Conservation (phyloP, 305 asterid genomes). For the Andrographis paniculata region DNA sequence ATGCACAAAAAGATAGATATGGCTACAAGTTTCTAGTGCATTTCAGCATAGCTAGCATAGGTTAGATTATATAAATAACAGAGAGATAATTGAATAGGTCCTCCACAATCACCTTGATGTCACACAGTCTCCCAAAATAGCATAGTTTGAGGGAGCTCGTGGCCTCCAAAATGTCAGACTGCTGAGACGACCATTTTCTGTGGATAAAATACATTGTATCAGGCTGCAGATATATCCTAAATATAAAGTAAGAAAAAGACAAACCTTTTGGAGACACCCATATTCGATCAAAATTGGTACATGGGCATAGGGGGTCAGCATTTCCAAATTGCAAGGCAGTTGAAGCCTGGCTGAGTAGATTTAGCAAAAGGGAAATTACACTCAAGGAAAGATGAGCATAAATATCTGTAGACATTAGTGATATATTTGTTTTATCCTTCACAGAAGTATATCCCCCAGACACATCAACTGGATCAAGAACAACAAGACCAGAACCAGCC, state of each 20-base stretch:
- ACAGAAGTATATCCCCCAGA: conserved; percentile 96
- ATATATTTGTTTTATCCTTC: conserved; percentile 86
- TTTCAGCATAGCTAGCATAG: neutral
- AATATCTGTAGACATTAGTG: conserved; percentile 70
- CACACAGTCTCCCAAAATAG: conserved; percentile 88
- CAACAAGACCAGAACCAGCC: conserved; percentile 95
- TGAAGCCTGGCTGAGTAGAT: conserved; percentile 84
- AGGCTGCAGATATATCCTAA: conserved; percentile 8
- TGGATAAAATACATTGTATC: conserved; percentile 17
- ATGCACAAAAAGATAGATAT: neutral
- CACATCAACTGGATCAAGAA: conserved; percentile 94
- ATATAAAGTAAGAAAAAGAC: conserved; percentile 17
- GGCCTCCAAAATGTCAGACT: conserved; percentile 99
- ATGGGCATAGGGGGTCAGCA: conserved; percentile 83
- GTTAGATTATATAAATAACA: neutral
- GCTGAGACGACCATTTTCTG: conserved; percentile 78
- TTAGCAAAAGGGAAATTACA: conserved; percentile 83
- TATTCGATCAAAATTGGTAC: conserved; percentile 80
- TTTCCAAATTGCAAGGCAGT: conserved; percentile 83
- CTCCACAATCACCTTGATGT: conserved; percentile 73
- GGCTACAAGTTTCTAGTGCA: neutral
- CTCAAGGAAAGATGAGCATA: conserved; percentile 90
- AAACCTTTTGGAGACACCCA: conserved; percentile 96
- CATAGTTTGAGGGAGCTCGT: conserved; percentile 94
- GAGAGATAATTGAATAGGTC: conserved; percentile 1